Percentiles rank a stretch among this genome's conserved stretches.
Evolutionary conservation across 2,329 filamentous ascomycete genomes (phyloP).

Genomic region (Phialophora macrospora): DNA sequence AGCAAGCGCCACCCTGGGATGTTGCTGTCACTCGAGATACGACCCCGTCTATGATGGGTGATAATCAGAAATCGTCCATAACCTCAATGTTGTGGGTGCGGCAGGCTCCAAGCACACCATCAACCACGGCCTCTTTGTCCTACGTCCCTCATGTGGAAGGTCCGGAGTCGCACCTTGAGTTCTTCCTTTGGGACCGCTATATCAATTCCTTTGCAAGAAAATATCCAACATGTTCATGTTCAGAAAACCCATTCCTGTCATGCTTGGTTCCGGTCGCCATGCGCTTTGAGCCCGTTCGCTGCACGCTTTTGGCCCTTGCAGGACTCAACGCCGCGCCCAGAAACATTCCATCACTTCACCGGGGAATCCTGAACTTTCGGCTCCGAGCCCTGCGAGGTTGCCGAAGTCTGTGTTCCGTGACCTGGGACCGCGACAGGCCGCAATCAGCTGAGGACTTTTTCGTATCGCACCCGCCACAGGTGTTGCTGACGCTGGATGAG

Average conservation of each 20-base stretch:
- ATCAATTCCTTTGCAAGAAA: slow-evolving; percentile 18
- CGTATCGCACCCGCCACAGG: not conserved
- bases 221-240: slow-evolving; percentile 11
- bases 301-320: slow-evolving; percentile 5
- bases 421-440: not conserved
- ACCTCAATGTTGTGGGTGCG: not conserved
- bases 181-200: slow-evolving; percentile 13
- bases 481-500: not conserved
- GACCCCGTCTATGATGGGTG: not conserved
- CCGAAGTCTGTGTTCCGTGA: not conserved
- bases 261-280: slow-evolving; percentile 12
- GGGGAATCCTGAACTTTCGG: not conserved
- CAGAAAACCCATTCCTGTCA: slow-evolving; percentile 12
- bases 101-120: not conserved
- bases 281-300: slow-evolving; percentile 9
- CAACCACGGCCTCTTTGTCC: not conserved
- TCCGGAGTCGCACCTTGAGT: not conserved
- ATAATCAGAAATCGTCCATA: not conserved
- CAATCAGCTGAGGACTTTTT: not conserved
- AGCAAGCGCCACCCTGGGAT: not conserved
- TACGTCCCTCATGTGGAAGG: not conserved
- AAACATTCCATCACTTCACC: slow-evolving; percentile 6
- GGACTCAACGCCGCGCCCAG: slow-evolving; percentile 10
- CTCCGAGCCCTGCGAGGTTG: slow-evolving; percentile 1
- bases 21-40: not conserved